phyloP scores from a whole-genome alignment of 495 filamentous ascomycete genomes.

The Paragyromitra xinjiangensis region DNA sequence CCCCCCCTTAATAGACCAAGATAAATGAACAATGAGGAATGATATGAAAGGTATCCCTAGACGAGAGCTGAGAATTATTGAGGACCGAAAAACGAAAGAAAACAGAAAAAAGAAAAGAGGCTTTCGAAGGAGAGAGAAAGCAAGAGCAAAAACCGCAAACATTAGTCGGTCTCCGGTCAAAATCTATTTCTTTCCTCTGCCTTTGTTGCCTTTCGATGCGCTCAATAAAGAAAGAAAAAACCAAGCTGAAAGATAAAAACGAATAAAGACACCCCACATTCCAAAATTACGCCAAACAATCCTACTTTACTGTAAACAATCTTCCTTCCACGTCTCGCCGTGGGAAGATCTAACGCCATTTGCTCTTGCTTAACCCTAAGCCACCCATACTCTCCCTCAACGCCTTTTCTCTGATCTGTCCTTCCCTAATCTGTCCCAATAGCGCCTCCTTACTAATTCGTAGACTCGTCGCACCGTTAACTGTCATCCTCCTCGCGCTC shows the following conservation, averaged over 20 bases:
- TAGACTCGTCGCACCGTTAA: conserved; percentile 41
- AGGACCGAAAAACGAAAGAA: not conserved
- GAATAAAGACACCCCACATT: conserved; percentile 40
- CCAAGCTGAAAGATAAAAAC: conserved; percentile 34
- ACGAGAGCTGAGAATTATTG: not conserved
- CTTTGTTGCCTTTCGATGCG: not conserved
- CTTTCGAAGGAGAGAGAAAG: conserved; percentile 5
- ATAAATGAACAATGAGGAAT: not conserved
- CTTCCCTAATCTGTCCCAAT: conserved; percentile 49
- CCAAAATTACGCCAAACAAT: conserved; percentile 54
- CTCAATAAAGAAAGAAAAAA: conserved; percentile 24
- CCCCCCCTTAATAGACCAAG: not conserved
- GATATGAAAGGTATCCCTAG: not conserved
- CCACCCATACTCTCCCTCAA: conserved; percentile 47
- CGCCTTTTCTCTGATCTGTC: conserved; percentile 35
- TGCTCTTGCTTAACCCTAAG: conserved; percentile 40
- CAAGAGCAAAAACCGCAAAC: conserved; percentile 24
- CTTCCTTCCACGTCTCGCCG: conserved; percentile 4
- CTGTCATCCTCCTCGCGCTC: conserved; percentile 55
- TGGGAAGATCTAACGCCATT: conserved; percentile 47
- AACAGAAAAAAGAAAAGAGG: not conserved
- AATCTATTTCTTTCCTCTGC: conserved; percentile 5
- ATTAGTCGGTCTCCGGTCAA: conserved; percentile 23
- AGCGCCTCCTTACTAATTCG: conserved; percentile 49
- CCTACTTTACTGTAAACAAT: conserved; percentile 25